Conservation (phyloP, 1,284 basidiomycete species). For the Tetrapyrgos nigripes region DNA sequence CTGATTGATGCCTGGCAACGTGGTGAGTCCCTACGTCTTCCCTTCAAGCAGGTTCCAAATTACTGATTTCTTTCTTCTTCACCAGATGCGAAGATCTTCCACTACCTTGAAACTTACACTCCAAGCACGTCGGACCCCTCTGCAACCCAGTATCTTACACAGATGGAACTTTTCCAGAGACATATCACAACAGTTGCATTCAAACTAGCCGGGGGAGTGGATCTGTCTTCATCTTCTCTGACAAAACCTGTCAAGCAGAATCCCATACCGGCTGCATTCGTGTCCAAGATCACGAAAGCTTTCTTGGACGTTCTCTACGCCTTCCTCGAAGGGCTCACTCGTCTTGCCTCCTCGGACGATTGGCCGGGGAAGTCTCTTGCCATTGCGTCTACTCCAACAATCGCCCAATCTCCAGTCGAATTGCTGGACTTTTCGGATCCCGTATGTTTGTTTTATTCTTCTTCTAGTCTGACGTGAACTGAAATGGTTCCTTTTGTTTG, state of each 20-base stretch:
- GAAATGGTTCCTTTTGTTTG: constrained; percentile 12
- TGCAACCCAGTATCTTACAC: constrained; percentile 71
- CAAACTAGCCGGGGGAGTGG: constrained; percentile 84
- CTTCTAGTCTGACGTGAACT: neutral
- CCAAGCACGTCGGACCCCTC: constrained; percentile 62
- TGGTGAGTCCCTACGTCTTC: constrained; percentile 53
- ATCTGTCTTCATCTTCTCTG: constrained; percentile 52
- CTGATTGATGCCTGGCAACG: constrained; percentile 84
- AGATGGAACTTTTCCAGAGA: constrained; percentile 86
- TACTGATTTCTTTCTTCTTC: constrained; percentile 12
- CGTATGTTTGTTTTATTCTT: constrained; percentile 46
- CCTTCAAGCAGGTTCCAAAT: constrained; percentile 8
- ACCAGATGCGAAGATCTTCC: constrained; percentile 87
- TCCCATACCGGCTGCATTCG: constrained; percentile 61
- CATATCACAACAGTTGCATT: constrained; percentile 83
- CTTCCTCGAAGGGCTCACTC: constrained; percentile 89
- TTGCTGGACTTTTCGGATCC: constrained; percentile 65
- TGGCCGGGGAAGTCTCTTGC: constrained; percentile 29
- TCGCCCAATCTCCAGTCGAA: constrained; percentile 54
- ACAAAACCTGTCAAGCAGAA: constrained; percentile 63
- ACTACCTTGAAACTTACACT: constrained; percentile 88
- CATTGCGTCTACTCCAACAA: constrained; percentile 35
- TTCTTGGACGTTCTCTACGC: constrained; percentile 91
- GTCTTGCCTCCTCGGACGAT: constrained; percentile 80
- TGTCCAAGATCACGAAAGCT: constrained; percentile 80